phyloP scores from a whole-genome alignment of 2,329 filamentous ascomycete genomes.

The Xylaria sp. region DNA sequence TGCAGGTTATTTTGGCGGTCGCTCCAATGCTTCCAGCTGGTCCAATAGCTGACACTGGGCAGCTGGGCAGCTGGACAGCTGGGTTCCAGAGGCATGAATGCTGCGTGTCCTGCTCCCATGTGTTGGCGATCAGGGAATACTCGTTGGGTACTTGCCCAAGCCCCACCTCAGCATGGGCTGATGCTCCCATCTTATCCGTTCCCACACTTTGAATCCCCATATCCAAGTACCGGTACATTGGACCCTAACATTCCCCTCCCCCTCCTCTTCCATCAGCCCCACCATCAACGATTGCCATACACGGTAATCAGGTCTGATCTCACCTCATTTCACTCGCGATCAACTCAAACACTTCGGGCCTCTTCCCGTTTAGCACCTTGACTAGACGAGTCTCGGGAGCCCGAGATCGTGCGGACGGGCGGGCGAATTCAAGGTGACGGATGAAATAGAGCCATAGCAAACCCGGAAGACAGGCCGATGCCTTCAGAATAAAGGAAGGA shows the following conservation, averaged over 20 bases:
- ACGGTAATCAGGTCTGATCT: conserved; percentile 12
- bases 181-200: conserved; percentile 3
- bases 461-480: conserved; percentile 4
- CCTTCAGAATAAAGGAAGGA: neutral
- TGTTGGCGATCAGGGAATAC: conserved; percentile 1
- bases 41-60: no score
- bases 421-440: conserved; percentile 11
- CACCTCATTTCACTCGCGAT: conserved; percentile 13
- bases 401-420: conserved; percentile 1
- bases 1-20: conserved; percentile 19
- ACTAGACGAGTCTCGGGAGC: neutral
- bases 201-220: conserved; percentile 14
- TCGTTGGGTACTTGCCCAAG: conserved; percentile 3
- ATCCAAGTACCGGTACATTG: conserved; percentile 24
- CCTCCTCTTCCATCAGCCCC: conserved; percentile 2
- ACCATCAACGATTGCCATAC: neutral
- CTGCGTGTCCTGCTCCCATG: neutral
- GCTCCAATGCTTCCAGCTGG: conserved; percentile 16
- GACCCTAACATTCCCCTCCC: conserved; percentile 17
- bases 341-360: conserved; percentile 1
- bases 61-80: no score
- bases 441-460: conserved; percentile 18
- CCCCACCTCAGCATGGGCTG: conserved; percentile 15
- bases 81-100: neutral
- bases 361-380: conserved; percentile 11